Base-by-base conservation (phyloP, 768 basidiomycete genomes). In the Mycena albidolilacea region DNA sequence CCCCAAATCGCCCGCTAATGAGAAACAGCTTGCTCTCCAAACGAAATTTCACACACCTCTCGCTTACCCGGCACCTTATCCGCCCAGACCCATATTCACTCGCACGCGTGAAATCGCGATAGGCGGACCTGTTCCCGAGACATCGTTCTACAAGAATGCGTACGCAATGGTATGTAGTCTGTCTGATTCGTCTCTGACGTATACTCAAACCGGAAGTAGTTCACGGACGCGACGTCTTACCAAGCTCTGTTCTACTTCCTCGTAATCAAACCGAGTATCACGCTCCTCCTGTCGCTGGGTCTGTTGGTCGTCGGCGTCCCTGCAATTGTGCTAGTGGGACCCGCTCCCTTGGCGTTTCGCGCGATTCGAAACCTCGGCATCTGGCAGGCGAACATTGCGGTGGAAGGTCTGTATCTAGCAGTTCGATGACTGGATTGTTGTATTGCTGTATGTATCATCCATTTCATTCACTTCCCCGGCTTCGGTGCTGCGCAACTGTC, bases 241-340 rank as follows among this genome's bases (percentile, higher is more conserved):
- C 93, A 93, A 83, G 92, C 95, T 0, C 86, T 96, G 4, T 95
- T 96, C 85, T 95, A 96, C 80, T 96, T 96, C 83, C 87, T 96
- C 72, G 93, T 95, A 62, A 91, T 96, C 84, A 96, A 96, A 80
- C 93, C 95, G 3, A 87, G 90, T 39, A 93, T 95, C 80, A 94
- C 94, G 0, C 81, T 96, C 37, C 83, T 92, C 19, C 83, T 95
- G 44, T 87, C 89, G 7, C 79, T 94, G 15, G 75, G 83, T 23
- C 79, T 94, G 62, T 48, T 93, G 17, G 81, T 88, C 15, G 72
- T 93, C 69, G 88, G 91, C 30, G 82, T 94, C 0, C 86, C 92
- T 1, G 82, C 88, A 19, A 82, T 93, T 12, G 80, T 87, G 38
- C 84, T 94, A 3, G 80, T 95, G 7, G 69, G 93, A 19, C 92